Conservation (phyloP, 2,329 filamentous ascomycete species). For the Colletotrichum graminicola region DNA sequence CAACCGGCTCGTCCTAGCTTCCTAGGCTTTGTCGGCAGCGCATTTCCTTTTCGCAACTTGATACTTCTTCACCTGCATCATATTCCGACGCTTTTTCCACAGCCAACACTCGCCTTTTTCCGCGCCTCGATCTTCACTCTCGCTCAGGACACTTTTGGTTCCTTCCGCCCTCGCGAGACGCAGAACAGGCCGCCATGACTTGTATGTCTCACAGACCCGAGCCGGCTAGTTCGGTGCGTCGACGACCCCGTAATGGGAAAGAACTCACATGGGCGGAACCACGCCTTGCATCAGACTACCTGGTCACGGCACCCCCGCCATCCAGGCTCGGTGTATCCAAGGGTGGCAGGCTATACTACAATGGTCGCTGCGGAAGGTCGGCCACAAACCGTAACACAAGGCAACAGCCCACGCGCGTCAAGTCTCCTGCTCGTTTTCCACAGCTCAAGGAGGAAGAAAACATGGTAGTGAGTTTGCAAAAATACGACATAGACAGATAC, state of each 20-base stretch:
- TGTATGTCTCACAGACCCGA: conserved; percentile 1
- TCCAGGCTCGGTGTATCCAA: conserved; percentile 24
- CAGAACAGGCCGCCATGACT: neutral
- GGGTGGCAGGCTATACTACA: conserved; percentile 27
- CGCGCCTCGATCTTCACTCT: neutral
- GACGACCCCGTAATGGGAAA: neutral
- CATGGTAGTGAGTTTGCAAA: neutral
- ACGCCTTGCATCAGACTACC: conserved; percentile 28
- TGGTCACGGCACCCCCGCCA: conserved; percentile 7
- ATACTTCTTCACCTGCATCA: neutral
- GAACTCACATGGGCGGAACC: conserved; percentile 29
- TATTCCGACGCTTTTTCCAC: neutral
- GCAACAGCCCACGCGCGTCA: conserved; percentile 18
- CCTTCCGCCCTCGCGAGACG: neutral
- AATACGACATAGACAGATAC: neutral
- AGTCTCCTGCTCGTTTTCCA: conserved; percentile 1
- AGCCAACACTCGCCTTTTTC: neutral
- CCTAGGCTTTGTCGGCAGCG: neutral
- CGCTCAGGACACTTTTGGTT: neutral
- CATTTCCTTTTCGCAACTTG: neutral
- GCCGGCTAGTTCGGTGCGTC: neutral
- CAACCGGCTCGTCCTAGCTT: conserved; percentile 2
- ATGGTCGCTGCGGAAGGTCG: conserved; percentile 10
- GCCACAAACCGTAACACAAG: conserved; percentile 8
- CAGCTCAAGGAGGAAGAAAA: neutral